Conservation (phyloP, 2,329 filamentous ascomycete genomes). For the Fusarium sp. region DNA sequence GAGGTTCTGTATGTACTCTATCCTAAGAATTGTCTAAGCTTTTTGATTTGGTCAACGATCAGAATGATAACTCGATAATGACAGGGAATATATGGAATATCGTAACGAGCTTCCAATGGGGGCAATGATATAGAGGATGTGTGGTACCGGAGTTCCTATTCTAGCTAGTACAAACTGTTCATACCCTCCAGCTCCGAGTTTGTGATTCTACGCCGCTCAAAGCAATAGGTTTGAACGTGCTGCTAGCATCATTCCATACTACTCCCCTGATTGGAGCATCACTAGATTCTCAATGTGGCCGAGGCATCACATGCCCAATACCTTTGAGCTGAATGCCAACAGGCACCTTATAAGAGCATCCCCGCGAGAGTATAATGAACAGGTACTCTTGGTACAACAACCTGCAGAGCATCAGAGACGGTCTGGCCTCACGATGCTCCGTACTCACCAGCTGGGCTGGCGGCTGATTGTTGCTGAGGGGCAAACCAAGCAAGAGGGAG, state of each 20-base stretch:
- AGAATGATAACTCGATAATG: no score
- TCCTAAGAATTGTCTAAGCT: no score
- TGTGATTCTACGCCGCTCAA: neutral
- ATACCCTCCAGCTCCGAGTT: neutral
- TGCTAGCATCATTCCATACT: slow-evolving; percentile 13
- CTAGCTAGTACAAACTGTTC: neutral
- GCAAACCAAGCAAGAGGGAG: neutral
- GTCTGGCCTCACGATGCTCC: neutral
- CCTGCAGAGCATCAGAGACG: neutral
- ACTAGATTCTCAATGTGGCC: slow-evolving; percentile 5
- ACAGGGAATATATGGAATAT: no score
- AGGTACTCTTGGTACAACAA: neutral
- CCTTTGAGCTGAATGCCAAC: neutral
- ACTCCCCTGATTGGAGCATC: neutral
- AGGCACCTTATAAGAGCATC: neutral
- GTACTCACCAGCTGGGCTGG: no score
- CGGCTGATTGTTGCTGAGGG: neutral
- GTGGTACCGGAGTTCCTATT: slow-evolving; percentile 9
- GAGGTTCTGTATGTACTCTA: no score
- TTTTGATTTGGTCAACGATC: no score
- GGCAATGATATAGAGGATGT: neutral
- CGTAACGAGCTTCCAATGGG: neutral
- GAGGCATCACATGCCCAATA: slow-evolving; percentile 25
- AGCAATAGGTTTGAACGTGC: slow-evolving; percentile 2
- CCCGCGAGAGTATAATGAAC: neutral